A percentile compares a stretch with the other conserved stretches of the same genome.
phyloP scores from a whole-genome alignment of 2,329 filamentous ascomycete species.

The Trichophyton verrucosum region DNA sequence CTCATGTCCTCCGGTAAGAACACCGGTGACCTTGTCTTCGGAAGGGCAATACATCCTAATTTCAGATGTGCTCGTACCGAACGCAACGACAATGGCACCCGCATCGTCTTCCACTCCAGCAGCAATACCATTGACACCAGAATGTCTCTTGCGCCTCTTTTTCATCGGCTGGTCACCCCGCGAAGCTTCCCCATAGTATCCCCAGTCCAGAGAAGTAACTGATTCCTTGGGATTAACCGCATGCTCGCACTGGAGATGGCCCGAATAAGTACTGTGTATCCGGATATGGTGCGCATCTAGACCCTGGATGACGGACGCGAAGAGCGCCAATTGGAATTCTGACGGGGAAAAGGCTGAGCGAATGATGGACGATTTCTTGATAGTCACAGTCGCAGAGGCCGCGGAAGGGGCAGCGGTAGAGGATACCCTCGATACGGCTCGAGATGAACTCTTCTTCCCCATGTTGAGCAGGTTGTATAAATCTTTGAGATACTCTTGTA shows the following conservation, averaged over 20 bases:
- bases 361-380: constrained; percentile 37
- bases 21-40: constrained; percentile 36
- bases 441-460: constrained; percentile 35
- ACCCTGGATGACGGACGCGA: constrained; percentile 43
- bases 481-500: neutral
- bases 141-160: constrained; percentile 41
- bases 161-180: constrained; percentile 29
- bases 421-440: constrained; percentile 33
- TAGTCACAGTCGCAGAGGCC: constrained; percentile 25
- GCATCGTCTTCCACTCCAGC: constrained; percentile 19
- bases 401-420: constrained; percentile 30
- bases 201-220: constrained; percentile 42
- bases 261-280: constrained; percentile 40
- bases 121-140: constrained; percentile 28
- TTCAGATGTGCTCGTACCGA: constrained; percentile 38
- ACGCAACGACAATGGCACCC: constrained; percentile 35
- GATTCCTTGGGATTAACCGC: constrained; percentile 34
- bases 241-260: constrained; percentile 40
- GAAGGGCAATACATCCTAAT: constrained; percentile 39
- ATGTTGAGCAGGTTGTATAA: constrained; percentile 22
- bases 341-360: constrained; percentile 40
- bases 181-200: constrained; percentile 28
- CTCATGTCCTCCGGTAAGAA: constrained; percentile 35
- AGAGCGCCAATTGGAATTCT: constrained; percentile 39
- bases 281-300: constrained; percentile 41